Evolutionary conservation across 495 filamentous ascomycete species (phyloP), one percentile per base, ranked within the genome.

Genomic region (Bacidia gigantensis): DNA sequence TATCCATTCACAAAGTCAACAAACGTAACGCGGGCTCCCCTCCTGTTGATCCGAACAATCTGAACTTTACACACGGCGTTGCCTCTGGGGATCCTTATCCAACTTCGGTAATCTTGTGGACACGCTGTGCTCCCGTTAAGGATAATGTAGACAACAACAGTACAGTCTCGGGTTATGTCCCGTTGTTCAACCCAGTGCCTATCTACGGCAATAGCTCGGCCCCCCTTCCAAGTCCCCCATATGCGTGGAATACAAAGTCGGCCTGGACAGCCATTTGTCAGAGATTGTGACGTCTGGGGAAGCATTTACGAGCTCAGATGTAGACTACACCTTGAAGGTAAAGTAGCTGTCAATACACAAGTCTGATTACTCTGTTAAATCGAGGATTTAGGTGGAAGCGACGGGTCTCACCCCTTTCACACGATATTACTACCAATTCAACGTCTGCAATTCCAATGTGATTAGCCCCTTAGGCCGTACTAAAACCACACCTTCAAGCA

Each of bases 251-350:
- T 84, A 73, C 67, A 70, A 72, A 50, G 68, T 74, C 18, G 62
- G 68, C n/a, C 60, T 53, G 10, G 69, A 74, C 47, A 53, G 65
- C 29, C 58, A 56, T 20, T 64, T 77, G 11, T 47, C 56, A 11
- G 51, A 64, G 12, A 57, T 74, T 14, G 69, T 70, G 11, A 65
- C 70, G 51, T 62, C 64, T 24, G 79, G 80, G 3, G 70, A 65
- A 11, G 79, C 70, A 0, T 83, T 77, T 58, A 86, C 82, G 0
- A 78, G 69, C 47, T 81, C 76, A 0, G 82, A 86, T 62, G 72
- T 84, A 12, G 82, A 86, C 56, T 86, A 79, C 56, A 86, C 82
- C 3, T 67, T 84, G 26, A 84, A 86, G 69, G 76, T 76, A 60
- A 5, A 24, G 18, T 2, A 14, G 48, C n/a, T 43, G n/a, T 10